These are phyloP conservation scores for Saccharomycopsis olivae DNA, from an alignment of 805 yeast species.

Conservation along the genomic window DNA sequence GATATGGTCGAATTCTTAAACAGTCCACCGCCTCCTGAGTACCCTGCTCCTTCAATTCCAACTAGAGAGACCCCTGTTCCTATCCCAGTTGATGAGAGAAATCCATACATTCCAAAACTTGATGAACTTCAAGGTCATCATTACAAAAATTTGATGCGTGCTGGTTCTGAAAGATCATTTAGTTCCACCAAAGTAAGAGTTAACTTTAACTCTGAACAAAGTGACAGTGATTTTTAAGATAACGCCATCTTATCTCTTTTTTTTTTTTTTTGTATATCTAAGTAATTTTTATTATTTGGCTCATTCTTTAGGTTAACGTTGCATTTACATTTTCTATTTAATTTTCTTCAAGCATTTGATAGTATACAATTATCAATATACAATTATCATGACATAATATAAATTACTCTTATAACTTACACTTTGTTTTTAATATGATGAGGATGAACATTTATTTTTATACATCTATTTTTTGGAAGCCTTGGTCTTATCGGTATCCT, in stretches of 20 bases:
- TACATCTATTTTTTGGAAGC: too few relatives aligned
- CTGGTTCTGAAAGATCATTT: conserved; percentile 11
- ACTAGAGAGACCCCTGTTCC: background rate
- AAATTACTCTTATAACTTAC: too few relatives aligned
- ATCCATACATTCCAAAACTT: background rate
- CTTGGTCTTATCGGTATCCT: too few relatives aligned
- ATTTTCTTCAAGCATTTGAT: background rate
- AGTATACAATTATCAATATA: background rate
- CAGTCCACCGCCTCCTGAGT: background rate
- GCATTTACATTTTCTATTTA: too few relatives aligned
- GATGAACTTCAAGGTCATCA: conserved; percentile 2
- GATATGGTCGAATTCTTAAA: background rate
- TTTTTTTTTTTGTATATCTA: too few relatives aligned
- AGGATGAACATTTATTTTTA: too few relatives aligned
- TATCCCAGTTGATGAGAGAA: background rate
- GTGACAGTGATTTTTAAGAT: too few relatives aligned
- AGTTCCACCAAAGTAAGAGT: conserved; percentile 11
- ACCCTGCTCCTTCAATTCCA: conserved; percentile 4
- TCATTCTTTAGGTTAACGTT: too few relatives aligned
- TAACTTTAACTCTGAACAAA: conserved; percentile 3
- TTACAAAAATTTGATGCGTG: conserved; percentile 9
- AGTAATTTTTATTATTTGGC: too few relatives aligned
- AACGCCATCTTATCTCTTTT: too few relatives aligned
- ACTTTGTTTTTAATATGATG: too few relatives aligned
- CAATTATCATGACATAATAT: too few relatives aligned